These are phyloP conservation scores for Nicotiana otophora DNA, from an alignment of 257 asterid species.

Conservation along the genomic window DNA sequence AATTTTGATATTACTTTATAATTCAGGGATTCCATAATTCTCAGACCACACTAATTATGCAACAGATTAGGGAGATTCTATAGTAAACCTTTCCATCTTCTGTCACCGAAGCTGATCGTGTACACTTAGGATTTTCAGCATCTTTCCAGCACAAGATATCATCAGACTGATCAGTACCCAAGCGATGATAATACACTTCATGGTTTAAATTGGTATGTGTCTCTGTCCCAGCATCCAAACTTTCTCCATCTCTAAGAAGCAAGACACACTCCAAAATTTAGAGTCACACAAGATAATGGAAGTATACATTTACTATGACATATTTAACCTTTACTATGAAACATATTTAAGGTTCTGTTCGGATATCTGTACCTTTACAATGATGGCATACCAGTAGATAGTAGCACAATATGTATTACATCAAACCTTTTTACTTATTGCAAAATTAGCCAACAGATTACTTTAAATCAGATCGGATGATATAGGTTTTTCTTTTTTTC, in stretches of 20 bases:
- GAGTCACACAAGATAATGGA: not conserved
- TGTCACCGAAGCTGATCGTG: conserved; percentile 63
- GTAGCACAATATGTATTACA: not conserved
- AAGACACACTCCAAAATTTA: conserved; percentile 9
- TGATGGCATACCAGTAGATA: not conserved
- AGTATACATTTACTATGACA: not conserved
- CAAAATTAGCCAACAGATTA: not conserved
- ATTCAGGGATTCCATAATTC: not conserved
- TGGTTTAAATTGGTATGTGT: conserved; percentile 68
- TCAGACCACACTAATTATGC: not conserved
- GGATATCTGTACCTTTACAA: not conserved
- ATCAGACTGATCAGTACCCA: conserved; percentile 88
- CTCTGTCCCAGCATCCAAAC: conserved; percentile 91
- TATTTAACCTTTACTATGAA: not conserved
- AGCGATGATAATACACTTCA: conserved; percentile 80
- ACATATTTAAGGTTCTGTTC: not conserved
- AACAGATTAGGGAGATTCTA: not conserved
- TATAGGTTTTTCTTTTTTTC: not conserved
- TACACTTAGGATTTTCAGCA: conserved; percentile 77
- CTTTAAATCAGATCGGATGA: not conserved
- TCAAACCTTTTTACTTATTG: not conserved
- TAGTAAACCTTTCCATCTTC: conserved; percentile 78
- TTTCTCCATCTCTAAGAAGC: conserved; percentile 63
- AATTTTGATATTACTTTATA: not conserved
- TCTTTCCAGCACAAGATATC: conserved; percentile 88